These are phyloP conservation scores for Lactarius hatsudake DNA, from an alignment of 768 basidiomycete species.

Conservation along the genomic window DNA sequence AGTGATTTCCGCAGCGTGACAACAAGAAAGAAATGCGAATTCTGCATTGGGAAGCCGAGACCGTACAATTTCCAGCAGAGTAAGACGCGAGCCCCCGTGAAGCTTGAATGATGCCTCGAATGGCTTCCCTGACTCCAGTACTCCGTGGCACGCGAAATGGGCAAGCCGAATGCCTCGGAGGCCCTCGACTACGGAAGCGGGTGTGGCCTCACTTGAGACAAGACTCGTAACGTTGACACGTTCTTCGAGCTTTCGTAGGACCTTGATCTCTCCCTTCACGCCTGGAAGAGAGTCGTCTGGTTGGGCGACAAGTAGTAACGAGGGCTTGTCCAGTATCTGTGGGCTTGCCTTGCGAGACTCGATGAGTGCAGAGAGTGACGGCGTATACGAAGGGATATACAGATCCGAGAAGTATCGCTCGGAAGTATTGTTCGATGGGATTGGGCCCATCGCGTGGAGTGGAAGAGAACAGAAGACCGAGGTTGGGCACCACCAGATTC, in stretches of 20 bases:
- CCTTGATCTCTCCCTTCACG: not conserved
- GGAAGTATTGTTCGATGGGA: too few relatives aligned
- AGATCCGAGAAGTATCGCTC: too few relatives aligned
- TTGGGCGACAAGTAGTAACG: not conserved
- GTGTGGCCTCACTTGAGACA: not conserved
- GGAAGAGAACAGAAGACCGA: too few relatives aligned
- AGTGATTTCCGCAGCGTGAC: slow-evolving; percentile 7
- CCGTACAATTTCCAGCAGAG: slow-evolving; percentile 6
- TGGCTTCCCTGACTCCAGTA: not conserved
- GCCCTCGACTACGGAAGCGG: not conserved
- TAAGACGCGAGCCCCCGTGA: not conserved
- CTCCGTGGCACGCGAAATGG: slow-evolving; percentile 17
- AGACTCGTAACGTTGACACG: not conserved
- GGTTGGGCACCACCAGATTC: too few relatives aligned
- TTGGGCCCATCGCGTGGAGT: too few relatives aligned
- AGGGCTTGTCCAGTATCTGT: not conserved
- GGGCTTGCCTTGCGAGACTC: not conserved
- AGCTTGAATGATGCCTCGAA: slow-evolving; percentile 8
- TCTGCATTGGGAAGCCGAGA: slow-evolving; percentile 12
- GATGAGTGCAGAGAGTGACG: too few relatives aligned
- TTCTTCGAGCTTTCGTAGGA: not conserved
- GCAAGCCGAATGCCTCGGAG: not conserved
- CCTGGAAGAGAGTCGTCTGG: not conserved
- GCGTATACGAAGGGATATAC: too few relatives aligned
- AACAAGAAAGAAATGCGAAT: slow-evolving; percentile 15